These are phyloP conservation scores for Mortierella antarctica DNA, from an alignment of 192 early-diverging fungal species.

Conservation along the genomic window DNA sequence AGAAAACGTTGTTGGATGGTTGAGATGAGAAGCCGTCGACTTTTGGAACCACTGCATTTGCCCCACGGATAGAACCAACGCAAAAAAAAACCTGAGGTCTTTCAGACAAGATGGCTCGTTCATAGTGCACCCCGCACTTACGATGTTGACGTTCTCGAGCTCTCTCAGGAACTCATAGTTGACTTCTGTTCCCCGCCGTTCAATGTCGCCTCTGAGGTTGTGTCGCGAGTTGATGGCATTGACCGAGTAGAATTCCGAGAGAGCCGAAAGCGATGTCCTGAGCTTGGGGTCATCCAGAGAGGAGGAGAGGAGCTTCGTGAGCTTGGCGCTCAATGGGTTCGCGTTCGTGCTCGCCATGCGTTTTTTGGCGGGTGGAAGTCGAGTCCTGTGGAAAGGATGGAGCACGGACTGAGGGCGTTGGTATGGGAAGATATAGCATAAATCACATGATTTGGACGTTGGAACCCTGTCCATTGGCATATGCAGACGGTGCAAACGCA, in stretches of 20 bases:
- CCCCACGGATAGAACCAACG: not conserved
- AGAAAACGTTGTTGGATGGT: not conserved
- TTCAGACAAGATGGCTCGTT: not conserved
- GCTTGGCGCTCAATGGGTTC: constrained; percentile 56
- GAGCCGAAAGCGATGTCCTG: constrained; percentile 70
- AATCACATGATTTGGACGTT: too few species aligned
- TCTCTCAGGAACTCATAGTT: constrained; percentile 66
- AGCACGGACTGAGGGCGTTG: too few species aligned
- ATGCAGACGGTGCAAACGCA: too few species aligned
- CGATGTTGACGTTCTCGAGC: constrained; percentile 65
- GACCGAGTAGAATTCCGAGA: constrained; percentile 69
- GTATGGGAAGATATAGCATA: too few species aligned
- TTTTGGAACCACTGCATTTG: not conserved
- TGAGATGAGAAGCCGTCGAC: not conserved
- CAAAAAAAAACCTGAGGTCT: not conserved
- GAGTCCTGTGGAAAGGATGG: too few species aligned
- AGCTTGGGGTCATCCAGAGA: constrained; percentile 72
- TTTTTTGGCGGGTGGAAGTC: too few species aligned
- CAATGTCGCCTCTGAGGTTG: constrained; percentile 71
- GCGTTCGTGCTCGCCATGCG: constrained; percentile 22
- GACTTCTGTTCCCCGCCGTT: constrained; percentile 61
- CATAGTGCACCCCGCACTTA: constrained; percentile 2
- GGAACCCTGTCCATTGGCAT: too few species aligned
- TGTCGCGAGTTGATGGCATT: constrained; percentile 63
- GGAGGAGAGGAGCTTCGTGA: constrained; percentile 57